Evolutionary conservation across 495 filamentous ascomycete species (phyloP).

Genomic region (Aspergillus affinis): DNA sequence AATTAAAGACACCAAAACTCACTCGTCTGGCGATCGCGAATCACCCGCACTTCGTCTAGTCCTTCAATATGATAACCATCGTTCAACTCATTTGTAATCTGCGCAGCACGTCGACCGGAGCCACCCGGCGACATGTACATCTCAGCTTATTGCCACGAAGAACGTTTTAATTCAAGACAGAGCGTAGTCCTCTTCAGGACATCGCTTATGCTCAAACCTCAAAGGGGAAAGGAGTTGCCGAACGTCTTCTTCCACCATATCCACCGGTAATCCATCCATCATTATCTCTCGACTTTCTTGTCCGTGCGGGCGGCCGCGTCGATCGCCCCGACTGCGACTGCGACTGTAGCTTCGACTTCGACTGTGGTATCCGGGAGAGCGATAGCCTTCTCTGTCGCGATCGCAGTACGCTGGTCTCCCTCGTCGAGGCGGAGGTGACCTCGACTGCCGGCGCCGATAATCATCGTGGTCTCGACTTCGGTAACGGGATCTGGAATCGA

Average conservation of each 20-base stretch:
- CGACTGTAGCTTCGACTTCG: conserved; percentile 45
- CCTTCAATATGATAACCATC: conserved; percentile 57
- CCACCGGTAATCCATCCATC: conserved; percentile 58
- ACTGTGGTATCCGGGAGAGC: conserved; percentile 47
- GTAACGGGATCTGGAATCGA: conserved; percentile 30
- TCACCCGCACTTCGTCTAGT: conserved; percentile 63
- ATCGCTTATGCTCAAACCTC: conserved; percentile 10
- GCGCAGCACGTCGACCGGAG: conserved; percentile 33
- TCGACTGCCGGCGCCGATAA: conserved; percentile 36
- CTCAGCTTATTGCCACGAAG: conserved; percentile 45
- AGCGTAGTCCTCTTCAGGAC: conserved; percentile 14
- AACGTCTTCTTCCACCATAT: conserved; percentile 65
- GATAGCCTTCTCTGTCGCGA: conserved; percentile 57
- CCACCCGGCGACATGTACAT: conserved; percentile 36
- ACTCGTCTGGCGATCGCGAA: conserved; percentile 68
- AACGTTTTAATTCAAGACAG: conserved; percentile 11
- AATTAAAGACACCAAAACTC: conserved; percentile 18
- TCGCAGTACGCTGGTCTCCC: conserved; percentile 50
- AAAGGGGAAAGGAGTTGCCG: conserved; percentile 44
- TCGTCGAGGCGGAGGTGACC: conserved; percentile 38
- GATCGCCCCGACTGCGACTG: conserved; percentile 42
- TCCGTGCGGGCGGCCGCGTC: conserved; percentile 46
- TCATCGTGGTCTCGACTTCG: conserved; percentile 44
- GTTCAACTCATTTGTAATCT: conserved; percentile 63
- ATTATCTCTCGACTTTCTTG: conserved; percentile 59